These are phyloP conservation scores for Blastobotrys buckinghamii DNA, from an alignment of 1,139 yeast species.

Conservation along the genomic window DNA sequence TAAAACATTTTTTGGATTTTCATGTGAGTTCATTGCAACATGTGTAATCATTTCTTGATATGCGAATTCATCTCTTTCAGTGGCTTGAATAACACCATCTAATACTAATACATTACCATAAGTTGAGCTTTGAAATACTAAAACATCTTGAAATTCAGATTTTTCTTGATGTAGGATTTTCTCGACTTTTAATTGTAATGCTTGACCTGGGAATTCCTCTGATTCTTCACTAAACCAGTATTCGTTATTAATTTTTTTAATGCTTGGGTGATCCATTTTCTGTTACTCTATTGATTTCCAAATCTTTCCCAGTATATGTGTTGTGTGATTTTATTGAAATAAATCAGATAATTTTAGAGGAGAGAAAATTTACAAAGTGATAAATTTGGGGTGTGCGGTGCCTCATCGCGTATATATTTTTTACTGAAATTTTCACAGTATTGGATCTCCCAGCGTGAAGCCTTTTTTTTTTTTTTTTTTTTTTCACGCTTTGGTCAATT, in stretches of 20 bases:
- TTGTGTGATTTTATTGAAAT: too few relatives aligned
- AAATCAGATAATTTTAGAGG: too few relatives aligned
- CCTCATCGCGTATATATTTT: too few relatives aligned
- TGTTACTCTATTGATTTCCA: too few relatives aligned
- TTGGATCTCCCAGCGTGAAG: too few relatives aligned
- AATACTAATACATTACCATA: slow-evolving; percentile 89
- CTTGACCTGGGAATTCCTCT: slow-evolving; percentile 92
- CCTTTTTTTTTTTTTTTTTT: too few relatives aligned
- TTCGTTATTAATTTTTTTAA: slow-evolving; percentile 34
- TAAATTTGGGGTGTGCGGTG: too few relatives aligned
- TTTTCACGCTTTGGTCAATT: too few relatives aligned
- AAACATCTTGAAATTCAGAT: slow-evolving; percentile 82
- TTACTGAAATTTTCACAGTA: too few relatives aligned
- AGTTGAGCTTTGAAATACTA: slow-evolving; percentile 79
- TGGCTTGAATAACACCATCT: slow-evolving; percentile 87
- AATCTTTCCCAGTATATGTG: not conserved
- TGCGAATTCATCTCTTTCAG: slow-evolving; percentile 91
- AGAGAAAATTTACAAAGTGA: too few relatives aligned
- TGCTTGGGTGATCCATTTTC: slow-evolving; percentile 4
- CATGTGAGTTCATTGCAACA: slow-evolving; percentile 82
- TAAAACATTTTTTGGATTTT: slow-evolving; percentile 80
- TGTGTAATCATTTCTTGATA: slow-evolving; percentile 96
- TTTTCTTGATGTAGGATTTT: slow-evolving; percentile 72
- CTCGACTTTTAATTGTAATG: slow-evolving; percentile 79
- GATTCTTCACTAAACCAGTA: slow-evolving; percentile 93